Evolutionary conservation across 192 early-diverging fungal genomes (phyloP).

Genomic region (Coemansia sp.): DNA sequence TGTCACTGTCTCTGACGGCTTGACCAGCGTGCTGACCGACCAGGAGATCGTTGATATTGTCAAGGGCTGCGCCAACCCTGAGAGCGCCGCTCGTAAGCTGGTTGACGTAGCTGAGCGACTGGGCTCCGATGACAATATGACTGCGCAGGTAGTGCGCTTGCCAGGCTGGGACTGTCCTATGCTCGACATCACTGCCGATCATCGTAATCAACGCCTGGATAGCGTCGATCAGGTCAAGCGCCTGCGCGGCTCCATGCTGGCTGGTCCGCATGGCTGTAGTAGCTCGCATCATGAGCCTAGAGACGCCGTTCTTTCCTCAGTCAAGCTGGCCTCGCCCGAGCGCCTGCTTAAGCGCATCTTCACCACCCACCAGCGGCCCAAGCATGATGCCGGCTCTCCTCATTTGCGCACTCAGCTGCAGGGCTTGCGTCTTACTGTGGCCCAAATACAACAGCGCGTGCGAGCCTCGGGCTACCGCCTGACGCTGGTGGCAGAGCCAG

Average conservation of each 20-base stretch:
- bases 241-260: conserved; percentile 55
- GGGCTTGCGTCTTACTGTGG: conserved; percentile 35
- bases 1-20: conserved; percentile 71
- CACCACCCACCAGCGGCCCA: conserved; percentile 55
- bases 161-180: conserved; percentile 72
- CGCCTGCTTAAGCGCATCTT: conserved; percentile 54
- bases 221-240: conserved; percentile 57
- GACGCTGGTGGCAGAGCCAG: conserved; percentile 49
- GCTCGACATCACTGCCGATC: conserved; percentile 68
- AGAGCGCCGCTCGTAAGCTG: conserved; percentile 60
- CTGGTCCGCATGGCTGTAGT: conserved; percentile 39
- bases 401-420: background rate
- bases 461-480: conserved; percentile 49
- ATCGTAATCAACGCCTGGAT: conserved; percentile 64
- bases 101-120: conserved; percentile 68
- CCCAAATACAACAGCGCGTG: conserved; percentile 54
- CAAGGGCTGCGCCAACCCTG: conserved; percentile 66
- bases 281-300: conserved; percentile 26
- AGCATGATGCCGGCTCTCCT: background rate
- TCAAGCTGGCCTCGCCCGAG: conserved; percentile 39
- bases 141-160: conserved; percentile 69
- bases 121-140: conserved; percentile 75
- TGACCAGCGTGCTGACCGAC: conserved; percentile 72
- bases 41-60: conserved; percentile 76
- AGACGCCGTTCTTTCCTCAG: background rate